Conservation (phyloP, 75 land plant genomes). For the Picea glauca region DNA sequence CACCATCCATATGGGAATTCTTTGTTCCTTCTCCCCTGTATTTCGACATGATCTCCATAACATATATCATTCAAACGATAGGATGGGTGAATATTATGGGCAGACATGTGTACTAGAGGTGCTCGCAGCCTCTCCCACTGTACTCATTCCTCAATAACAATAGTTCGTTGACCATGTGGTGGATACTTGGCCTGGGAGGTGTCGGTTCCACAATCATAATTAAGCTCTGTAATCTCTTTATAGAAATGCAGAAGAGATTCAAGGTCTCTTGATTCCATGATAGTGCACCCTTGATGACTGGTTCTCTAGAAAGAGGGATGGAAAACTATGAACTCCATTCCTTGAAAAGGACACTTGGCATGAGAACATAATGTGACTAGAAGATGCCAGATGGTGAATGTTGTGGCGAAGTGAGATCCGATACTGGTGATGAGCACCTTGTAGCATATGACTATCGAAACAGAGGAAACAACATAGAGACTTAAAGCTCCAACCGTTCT, state of each 20-base stretch:
- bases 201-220: conserved; percentile 65
- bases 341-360: conserved; percentile 52
- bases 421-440: no score
- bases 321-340: no score
- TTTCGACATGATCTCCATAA: conserved; percentile 85
- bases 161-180: conserved; percentile 82
- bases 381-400: no score
- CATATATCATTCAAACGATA: conserved; percentile 65
- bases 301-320: no score
- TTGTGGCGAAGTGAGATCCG: no score
- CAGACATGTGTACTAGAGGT: conserved; percentile 66
- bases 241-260: no score
- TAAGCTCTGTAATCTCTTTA: conserved; percentile 47
- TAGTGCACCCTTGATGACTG: no score
- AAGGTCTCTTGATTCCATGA: no score
- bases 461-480: no score
- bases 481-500: conserved; percentile 24
- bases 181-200: conserved; percentile 87
- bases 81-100: conserved; percentile 81
- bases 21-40: conserved; percentile 95
- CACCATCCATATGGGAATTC: conserved; percentile 80
- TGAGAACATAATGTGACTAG: conserved; percentile 53
- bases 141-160: conserved; percentile 62
- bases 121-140: conserved; percentile 81
- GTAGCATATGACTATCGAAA: no score